Base-by-base conservation (phyloP, 2,329 filamentous ascomycete genomes). In the Gnomoniopsis smithogilvyi region DNA sequence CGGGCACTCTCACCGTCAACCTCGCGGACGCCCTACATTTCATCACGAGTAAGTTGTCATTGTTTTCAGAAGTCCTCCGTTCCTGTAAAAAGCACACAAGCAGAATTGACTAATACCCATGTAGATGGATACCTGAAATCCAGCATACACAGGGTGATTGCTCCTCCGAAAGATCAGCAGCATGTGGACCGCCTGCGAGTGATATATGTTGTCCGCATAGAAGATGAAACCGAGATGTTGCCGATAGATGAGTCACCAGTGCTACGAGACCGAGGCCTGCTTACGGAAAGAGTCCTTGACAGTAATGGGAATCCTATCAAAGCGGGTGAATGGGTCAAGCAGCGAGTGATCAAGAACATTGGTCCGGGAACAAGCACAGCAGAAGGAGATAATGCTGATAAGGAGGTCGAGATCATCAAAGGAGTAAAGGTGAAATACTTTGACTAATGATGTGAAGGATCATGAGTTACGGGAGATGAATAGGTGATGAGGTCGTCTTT, bases 1-100 rank as follows among this genome's bases (percentile, higher is more conserved):
- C 33, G 58, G 68, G 67, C 4, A 77, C 75, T 1, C 76, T 81
- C 24, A 80, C 77, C 1, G 77, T 79, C 34, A 81, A 80, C 41
- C 74, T 78, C 3, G 76, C 75, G 4, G 78, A 81, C 64, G 73
- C 77, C 0, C 66, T 80, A 21, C 73, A 75, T 4, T 75, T 75
- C 12, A 65, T 80, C 17, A 80, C 77, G 3, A 76, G 74, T 63
- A 17, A 54, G 54, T 57, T n/a, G n/a, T n/a, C n/a, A n/a, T n/a
- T n/a, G n/a, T n/a, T n/a, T n/a, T n/a, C n/a, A n/a, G n/a, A n/a
- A 22, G 43, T 6, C 17, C 19, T 22, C 11, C 14, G 22, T 14
- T 10, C 3, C 38, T 14, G 17, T 24, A 21, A 22, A 10, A 10
- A n/a, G 12, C 11, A n/a, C n/a, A 34, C 4, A 15, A n/a, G 3